A percentile compares a stretch with the other conserved stretches of the same genome.
Evolutionary conservation across 495 filamentous ascomycete species (phyloP).

Genomic region (Aspergillus ellipticus): DNA sequence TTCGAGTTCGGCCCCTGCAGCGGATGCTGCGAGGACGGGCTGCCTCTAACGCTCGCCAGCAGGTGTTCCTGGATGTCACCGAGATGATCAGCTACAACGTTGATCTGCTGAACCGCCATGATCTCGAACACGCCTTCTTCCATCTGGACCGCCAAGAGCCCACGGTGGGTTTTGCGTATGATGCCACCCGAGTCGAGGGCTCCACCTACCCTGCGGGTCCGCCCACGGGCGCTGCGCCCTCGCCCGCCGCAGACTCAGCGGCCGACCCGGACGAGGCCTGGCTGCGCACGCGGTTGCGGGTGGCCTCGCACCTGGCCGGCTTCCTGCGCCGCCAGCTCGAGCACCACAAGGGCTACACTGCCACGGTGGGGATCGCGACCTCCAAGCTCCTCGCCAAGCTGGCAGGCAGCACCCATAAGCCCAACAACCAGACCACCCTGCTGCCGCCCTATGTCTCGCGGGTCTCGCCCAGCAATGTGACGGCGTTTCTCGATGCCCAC

Average conservation of each 20-base stretch:
- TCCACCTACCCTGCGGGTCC: conserved; percentile 46
- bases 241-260: neutral
- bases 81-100: conserved; percentile 81
- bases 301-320: conserved; percentile 71
- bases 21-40: too few species aligned
- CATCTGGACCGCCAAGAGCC: conserved; percentile 72
- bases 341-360: conserved; percentile 75
- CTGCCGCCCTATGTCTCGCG: conserved; percentile 54
- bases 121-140: conserved; percentile 70
- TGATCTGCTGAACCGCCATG: conserved; percentile 61
- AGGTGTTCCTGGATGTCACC: conserved; percentile 67
- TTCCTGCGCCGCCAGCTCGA: conserved; percentile 70
- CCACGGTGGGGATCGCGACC: conserved; percentile 82
- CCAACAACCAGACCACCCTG: conserved; percentile 78
- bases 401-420: conserved; percentile 80
- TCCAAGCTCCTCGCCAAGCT: conserved; percentile 83
- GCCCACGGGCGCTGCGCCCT: neutral
- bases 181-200: conserved; percentile 61
- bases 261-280: conserved; percentile 8
- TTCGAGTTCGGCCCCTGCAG: too few species aligned
- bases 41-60: conserved; percentile 2
- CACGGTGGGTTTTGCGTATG: conserved; percentile 71
- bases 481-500: conserved; percentile 68
- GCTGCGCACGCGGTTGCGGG: conserved; percentile 52
- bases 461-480: conserved; percentile 46